Conservation (phyloP, 106 monocot genomes). For the Dendrobium chrysotoxum region DNA sequence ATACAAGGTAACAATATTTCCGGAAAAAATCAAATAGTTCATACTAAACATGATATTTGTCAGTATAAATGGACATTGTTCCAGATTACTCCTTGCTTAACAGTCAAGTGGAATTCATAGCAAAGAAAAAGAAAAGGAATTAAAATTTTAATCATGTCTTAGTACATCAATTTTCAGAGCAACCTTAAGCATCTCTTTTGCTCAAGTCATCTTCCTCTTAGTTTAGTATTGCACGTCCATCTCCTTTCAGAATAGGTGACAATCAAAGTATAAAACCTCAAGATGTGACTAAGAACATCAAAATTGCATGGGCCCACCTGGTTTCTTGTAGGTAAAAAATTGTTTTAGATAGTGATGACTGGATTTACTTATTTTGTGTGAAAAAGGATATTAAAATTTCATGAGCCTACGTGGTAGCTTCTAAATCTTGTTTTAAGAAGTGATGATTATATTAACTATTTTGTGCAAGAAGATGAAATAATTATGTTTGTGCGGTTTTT, state of each 20-base stretch:
- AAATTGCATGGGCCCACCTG: background rate
- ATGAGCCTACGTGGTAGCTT: background rate
- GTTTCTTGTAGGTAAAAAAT: background rate
- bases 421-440: background rate
- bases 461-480: background rate
- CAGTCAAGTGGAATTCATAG: background rate
- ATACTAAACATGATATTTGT: background rate
- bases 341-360: background rate
- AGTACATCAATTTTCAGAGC: no score
- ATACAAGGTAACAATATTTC: background rate
- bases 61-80: background rate
- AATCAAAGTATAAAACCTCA: background rate
- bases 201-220: no score
- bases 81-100: background rate
- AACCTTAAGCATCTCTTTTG: no score
- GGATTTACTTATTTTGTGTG: background rate
- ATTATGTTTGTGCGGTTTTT: background rate
- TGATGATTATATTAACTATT: no score
- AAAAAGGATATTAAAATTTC: no score
- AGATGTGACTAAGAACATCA: background rate
- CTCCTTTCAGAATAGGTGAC: background rate
- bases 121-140: background rate
- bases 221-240: no score
- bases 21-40: background rate
- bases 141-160: background rate